These are phyloP conservation scores for Dalechampia spathulata DNA, from an alignment of 441 rosid species.

Conservation along the genomic window DNA sequence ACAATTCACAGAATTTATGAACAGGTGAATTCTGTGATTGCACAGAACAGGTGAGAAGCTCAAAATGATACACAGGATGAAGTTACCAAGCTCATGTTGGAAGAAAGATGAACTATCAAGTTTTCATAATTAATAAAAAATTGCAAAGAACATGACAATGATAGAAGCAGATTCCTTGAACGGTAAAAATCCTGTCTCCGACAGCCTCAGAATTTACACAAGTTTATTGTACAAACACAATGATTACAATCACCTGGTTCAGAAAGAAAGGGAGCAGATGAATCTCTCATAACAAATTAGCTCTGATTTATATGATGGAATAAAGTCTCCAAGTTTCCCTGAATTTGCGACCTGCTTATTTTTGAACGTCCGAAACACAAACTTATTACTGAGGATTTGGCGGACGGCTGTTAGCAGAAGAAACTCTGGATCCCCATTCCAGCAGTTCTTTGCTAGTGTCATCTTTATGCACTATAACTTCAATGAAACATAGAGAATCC, in stretches of 20 bases:
- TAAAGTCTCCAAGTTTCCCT: not conserved
- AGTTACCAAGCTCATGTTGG: no score
- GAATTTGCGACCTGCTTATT: not conserved
- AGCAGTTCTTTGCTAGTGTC: constrained; percentile 62
- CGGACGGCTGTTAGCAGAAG: constrained; percentile 50
- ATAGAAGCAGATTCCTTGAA: no score
- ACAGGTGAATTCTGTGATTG: no score
- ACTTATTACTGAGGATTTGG: constrained; percentile 46
- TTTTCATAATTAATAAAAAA: no score
- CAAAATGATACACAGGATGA: no score
- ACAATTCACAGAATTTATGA: no score
- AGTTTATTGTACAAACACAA: not conserved
- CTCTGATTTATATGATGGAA: not conserved
- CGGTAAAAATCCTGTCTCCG: no score
- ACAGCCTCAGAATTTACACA: no score
- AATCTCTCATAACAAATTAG: constrained; percentile 3
- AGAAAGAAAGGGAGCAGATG: not conserved
- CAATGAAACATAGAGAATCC: constrained; percentile 49
- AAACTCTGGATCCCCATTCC: constrained; percentile 65
- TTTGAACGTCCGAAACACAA: not conserved
- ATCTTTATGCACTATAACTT: constrained; percentile 48
- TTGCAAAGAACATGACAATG: no score
- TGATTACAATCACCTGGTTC: not conserved
- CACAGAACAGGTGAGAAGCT: no score
- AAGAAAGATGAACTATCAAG: no score